A percentile compares a stretch with the other conserved stretches of the same genome.
Conservation (phyloP, 1,284 basidiomycete genomes). For the Mycena sp. region DNA sequence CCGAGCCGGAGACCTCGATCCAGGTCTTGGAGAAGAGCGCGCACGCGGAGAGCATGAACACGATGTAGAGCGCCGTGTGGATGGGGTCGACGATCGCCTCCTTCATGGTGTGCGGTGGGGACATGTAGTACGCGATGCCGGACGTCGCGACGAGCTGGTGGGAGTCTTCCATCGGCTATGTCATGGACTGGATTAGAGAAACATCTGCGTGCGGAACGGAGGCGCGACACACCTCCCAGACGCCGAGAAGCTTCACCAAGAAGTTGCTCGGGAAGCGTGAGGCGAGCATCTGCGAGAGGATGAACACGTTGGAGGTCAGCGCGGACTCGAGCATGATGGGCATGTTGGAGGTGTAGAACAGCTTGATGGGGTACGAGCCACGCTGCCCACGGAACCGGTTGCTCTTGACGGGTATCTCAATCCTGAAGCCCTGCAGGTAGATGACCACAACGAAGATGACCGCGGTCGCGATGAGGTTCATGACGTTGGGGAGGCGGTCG, state of each 20-base stretch:
- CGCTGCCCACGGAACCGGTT: conserved; percentile 96
- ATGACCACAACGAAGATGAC: conserved; percentile 95
- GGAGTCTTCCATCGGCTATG: conserved; percentile 89
- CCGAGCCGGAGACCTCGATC: conserved; percentile 98
- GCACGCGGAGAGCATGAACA: conserved; percentile 94
- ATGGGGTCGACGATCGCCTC: conserved; percentile 92
- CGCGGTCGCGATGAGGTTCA: conserved; percentile 95
- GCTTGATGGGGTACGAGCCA: conserved; percentile 95
- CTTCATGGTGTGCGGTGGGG: conserved; percentile 91
- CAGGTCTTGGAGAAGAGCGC: conserved; percentile 99
- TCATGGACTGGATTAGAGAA: conserved; percentile 5
- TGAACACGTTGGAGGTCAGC: conserved; percentile 94
- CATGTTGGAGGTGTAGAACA: conserved; percentile 99
- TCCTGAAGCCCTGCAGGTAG: conserved; percentile 98
- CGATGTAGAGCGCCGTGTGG: conserved; percentile 92
- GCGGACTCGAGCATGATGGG: conserved; percentile 99
- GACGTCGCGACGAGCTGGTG: conserved; percentile 91
- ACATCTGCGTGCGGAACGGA: not conserved
- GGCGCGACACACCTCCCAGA: conserved; percentile 86
- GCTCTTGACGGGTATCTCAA: conserved; percentile 98
- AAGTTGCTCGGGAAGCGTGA: conserved; percentile 93
- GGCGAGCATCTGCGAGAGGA: conserved; percentile 96
- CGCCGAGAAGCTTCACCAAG: conserved; percentile 89
- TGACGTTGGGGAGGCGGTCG: conserved; percentile 96
- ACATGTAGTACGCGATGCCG: conserved; percentile 99